Evolutionary conservation across 305 asterid species (phyloP), one percentile per base, ranked within the genome.

Genomic region (Fraxinus sp.): DNA sequence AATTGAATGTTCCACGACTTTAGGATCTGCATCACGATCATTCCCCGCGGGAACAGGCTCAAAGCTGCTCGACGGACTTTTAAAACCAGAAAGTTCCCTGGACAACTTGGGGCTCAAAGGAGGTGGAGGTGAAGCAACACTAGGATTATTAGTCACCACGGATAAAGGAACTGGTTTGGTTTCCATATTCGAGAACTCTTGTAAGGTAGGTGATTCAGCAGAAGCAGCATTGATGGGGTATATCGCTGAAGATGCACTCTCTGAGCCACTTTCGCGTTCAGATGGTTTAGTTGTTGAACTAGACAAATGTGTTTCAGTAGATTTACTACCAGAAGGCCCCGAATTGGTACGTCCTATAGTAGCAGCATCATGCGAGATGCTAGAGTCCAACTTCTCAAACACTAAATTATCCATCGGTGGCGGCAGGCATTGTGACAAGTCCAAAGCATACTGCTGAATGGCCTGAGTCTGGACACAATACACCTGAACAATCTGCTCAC

Each of bases 391-490:
- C 87, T 84, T 93, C 87, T 93, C 97, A 68, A 84, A 86, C 36
- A 84, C 72, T 37, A 82, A 80, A 79, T 80, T 91, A 78, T 90
- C 98, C 82, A 88, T 81, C 0, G 94, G 97, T 62, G 93, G 92
- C 46, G 98, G 98, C 73, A 93, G 86, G 88, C 98, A 95, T 87
- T 92, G 98, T 64, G 94, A 92, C 81, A 95, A 88, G 78, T 95
- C 98, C 89, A 95, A 83, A 73, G 98, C 97, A 86, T 95, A 93
- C 88, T 95, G 98, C 88, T 95, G 98, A 88, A 95, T 95, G 77
- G 98, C 98, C 87, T 90, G 98, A 1, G 98, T 95, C 88, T 95
- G 98, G 84, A 95, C 97, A 82, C 98, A 95, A 82, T 95, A 95
- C 66, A 95, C 97, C 89, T 92, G 97, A 78, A 92, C 97, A 80